Conservation (phyloP, 805 yeast species). For the Teunomyces tritomae region DNA sequence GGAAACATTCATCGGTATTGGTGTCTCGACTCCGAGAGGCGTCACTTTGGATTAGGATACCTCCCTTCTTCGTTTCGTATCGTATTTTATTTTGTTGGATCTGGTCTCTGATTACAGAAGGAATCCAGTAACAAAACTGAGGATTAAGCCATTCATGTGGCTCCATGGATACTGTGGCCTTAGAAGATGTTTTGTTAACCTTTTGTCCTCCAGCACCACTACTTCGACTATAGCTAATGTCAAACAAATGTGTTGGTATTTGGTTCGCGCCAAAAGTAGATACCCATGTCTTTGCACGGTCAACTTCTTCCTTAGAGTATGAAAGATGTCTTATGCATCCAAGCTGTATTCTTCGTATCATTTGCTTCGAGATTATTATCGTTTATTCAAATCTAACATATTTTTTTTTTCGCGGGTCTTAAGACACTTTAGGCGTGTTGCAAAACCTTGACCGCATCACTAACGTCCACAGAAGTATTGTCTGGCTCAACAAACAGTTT, state of each 20-base stretch:
- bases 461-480: conserved; percentile 62
- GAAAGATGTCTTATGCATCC: neutral
- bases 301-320: conserved; percentile 22
- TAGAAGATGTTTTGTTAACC: conserved; percentile 69
- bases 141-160: conserved; percentile 44
- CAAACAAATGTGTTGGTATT: conserved; percentile 48
- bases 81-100: conserved; percentile 39
- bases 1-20: conserved; percentile 57
- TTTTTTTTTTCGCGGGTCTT: neutral
- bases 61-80: conserved; percentile 54
- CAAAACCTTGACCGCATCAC: conserved; percentile 47
- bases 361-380: neutral
- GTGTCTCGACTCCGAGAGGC: conserved; percentile 53
- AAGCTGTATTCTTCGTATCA: conserved; percentile 1
- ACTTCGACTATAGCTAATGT: conserved; percentile 51
- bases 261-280: conserved; percentile 18
- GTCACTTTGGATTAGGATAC: conserved; percentile 61
- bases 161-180: conserved; percentile 58
- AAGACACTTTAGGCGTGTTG: conserved; percentile 15
- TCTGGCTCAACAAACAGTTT: conserved; percentile 78
- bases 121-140: conserved; percentile 53
- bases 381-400: neutral
- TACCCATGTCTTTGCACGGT: conserved; percentile 45
- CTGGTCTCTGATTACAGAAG: conserved; percentile 46
- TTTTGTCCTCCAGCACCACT: conserved; percentile 90